Base-by-base conservation (phyloP, 257 asterid genomes). In the Cordia subcordata region DNA sequence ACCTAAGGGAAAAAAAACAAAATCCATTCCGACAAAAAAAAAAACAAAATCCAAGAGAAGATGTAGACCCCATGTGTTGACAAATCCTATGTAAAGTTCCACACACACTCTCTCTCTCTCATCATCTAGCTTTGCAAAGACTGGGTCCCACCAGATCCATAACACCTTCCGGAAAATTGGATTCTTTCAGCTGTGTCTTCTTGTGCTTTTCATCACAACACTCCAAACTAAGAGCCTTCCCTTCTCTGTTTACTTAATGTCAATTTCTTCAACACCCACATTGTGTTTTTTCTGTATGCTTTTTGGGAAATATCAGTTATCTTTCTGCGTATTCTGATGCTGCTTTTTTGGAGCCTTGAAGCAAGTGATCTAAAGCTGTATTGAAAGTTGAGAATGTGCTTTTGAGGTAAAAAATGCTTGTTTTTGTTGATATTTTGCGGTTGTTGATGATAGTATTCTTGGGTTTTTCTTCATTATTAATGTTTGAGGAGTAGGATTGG, bases 121-220 rank as follows among this genome's bases (percentile, higher is more conserved):
- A 50, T 64, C 64, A 49, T 70, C 62, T 62, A 65, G 71, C 66
- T n/a, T 57, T 70, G 79, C 64, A 62, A 72, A 69, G 69, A 35
- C 78, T 67, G 64, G 61, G 80, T 46, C 90, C 90, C 90, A 72
- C 53, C 80, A 71, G 90, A 87, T 84, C 88, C 87, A 73, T 77
- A 84, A 71, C 49, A 42, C 47, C 47, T 14, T 80, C 75, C 90
- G 70, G 55, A 8, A 42, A 42, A 2, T 42, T 3, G 60, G 63
- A 50, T 45, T 65, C 68, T 72, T 72, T 69, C 59, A 61, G 50
- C 47, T 42, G 4, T 42, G 47, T 42, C 73, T 58, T 55, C 53
- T 79, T 70, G 68, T 78, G 72, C 79, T 73, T 42, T 42, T 68
- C 72, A 58, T 69, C 75, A 69, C 85, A 75, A 78, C 79, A 42